Conservation (phyloP, 1,284 basidiomycete species). For the Ceratobasidium sp. region DNA sequence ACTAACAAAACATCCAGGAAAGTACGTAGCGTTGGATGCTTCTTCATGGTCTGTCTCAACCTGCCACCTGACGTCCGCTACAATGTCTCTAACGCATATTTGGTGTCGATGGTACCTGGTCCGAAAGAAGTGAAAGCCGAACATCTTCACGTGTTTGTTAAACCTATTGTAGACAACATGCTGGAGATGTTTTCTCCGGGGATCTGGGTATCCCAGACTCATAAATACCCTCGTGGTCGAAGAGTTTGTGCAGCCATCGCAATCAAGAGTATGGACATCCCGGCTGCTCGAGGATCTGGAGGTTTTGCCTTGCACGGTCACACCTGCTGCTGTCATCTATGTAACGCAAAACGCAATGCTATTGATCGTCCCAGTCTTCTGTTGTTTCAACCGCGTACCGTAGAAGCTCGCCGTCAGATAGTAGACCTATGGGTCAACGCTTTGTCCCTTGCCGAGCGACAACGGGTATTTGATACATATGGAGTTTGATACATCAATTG, state of each 20-base stretch:
- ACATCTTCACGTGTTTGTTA: too few relatives aligned
- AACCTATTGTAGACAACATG: too few relatives aligned
- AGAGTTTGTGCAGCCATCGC: constrained; percentile 33
- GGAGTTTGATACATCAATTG: neutral
- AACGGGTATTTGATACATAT: neutral
- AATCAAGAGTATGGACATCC: neutral
- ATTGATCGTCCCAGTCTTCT: neutral
- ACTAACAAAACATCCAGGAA: constrained; percentile 11
- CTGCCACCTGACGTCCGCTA: constrained; percentile 45
- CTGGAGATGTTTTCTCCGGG: neutral
- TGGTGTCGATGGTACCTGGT: too few relatives aligned
- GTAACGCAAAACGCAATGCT: neutral
- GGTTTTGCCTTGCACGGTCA: neutral
- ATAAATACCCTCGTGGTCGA: neutral
- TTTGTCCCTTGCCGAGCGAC: neutral
- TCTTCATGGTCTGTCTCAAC: constrained; percentile 40
- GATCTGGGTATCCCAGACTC: neutral
- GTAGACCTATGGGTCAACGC: neutral
- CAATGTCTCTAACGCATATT: constrained; percentile 44
- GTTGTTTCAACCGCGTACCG: neutral
- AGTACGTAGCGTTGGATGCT: constrained; percentile 31
- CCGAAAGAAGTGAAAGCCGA: too few relatives aligned
- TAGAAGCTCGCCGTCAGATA: neutral
- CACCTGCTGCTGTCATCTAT: neutral
- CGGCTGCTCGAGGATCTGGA: neutral